These are phyloP conservation scores for Kregervanrija delftensis DNA, from an alignment of 805 yeast species.

Conservation along the genomic window DNA sequence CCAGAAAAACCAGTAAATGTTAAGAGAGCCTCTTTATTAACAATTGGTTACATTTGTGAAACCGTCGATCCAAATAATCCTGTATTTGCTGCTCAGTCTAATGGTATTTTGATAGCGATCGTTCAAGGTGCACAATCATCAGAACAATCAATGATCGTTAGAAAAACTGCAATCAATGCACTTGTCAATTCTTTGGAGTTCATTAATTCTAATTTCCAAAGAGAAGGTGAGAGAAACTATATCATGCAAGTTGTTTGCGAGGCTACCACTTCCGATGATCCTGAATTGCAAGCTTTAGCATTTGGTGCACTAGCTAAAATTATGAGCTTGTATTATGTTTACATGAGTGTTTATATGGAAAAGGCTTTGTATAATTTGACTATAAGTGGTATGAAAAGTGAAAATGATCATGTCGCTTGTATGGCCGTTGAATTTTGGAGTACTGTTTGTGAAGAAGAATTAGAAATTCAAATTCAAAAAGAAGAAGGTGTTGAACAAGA, in stretches of 20 bases:
- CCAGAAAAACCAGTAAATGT: constrained; percentile 69
- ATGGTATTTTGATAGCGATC: constrained; percentile 89
- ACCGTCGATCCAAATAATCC: constrained; percentile 79
- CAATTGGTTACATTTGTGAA: constrained; percentile 96
- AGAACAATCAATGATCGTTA: constrained; percentile 68
- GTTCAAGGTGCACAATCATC: constrained; percentile 90
- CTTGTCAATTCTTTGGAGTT: constrained; percentile 86
- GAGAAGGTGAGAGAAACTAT: constrained; percentile 92
- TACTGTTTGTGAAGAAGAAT: constrained; percentile 98
- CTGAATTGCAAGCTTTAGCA: constrained; percentile 85
- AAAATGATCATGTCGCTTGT: constrained; percentile 81
- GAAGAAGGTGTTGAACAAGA: constrained; percentile 37
- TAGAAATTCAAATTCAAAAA: constrained; percentile 65
- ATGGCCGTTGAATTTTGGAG: constrained; percentile 99
- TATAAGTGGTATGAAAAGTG: constrained; percentile 82
- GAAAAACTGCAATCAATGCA: constrained; percentile 88
- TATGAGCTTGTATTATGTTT: constrained; percentile 80
- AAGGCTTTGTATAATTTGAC: constrained; percentile 89
- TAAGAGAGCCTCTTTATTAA: constrained; percentile 78
- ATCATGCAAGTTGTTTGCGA: constrained; percentile 99
- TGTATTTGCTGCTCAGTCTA: constrained; percentile 74
- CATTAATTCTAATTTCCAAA: constrained; percentile 79
- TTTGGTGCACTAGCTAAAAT: constrained; percentile 92
- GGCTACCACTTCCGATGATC: constrained; percentile 86
- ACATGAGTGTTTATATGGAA: constrained; percentile 95